These are phyloP conservation scores for Areca catechu DNA, from an alignment of 176 grass and related monocot genomes.

Conservation along the genomic window DNA sequence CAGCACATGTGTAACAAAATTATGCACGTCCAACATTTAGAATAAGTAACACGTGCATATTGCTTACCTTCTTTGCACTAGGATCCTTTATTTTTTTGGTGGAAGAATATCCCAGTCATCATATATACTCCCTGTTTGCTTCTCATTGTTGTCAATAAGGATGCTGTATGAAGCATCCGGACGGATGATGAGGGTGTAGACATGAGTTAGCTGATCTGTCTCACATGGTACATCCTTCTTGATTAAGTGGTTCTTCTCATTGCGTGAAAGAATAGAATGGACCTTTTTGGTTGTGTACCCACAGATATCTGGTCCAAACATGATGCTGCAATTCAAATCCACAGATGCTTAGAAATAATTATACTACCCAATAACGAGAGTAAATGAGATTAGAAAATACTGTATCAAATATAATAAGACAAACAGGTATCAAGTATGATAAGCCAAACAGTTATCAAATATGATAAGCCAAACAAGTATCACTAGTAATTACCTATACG, in stretches of 20 bases:
- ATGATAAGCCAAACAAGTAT: too few relatives aligned
- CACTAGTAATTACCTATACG: too few relatives aligned
- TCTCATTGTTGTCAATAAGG: constrained; percentile 32
- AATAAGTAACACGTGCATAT: too few relatives aligned
- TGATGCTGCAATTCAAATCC: too few relatives aligned
- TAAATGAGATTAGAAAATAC: too few relatives aligned
- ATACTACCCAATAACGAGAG: too few relatives aligned
- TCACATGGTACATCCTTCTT: constrained; percentile 45
- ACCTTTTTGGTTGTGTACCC: constrained; percentile 30
- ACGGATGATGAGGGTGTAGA: constrained; percentile 37
- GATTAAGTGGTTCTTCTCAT: constrained; percentile 39
- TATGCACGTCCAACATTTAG: neutral
- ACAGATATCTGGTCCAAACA: too few relatives aligned
- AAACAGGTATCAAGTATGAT: too few relatives aligned
- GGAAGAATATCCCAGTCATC: constrained; percentile 42
- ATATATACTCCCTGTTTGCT: constrained; percentile 37
- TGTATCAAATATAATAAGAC: too few relatives aligned
- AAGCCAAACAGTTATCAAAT: too few relatives aligned
- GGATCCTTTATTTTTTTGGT: constrained; percentile 45
- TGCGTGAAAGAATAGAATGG: constrained; percentile 31
- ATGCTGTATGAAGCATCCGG: constrained; percentile 43
- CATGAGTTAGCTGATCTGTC: constrained; percentile 39
- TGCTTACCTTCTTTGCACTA: constrained; percentile 30
- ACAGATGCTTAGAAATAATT: too few relatives aligned
- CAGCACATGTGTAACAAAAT: neutral